These are phyloP conservation scores for Diaporthe humulicola DNA, from an alignment of 2,329 filamentous ascomycete species.

Conservation along the genomic window DNA sequence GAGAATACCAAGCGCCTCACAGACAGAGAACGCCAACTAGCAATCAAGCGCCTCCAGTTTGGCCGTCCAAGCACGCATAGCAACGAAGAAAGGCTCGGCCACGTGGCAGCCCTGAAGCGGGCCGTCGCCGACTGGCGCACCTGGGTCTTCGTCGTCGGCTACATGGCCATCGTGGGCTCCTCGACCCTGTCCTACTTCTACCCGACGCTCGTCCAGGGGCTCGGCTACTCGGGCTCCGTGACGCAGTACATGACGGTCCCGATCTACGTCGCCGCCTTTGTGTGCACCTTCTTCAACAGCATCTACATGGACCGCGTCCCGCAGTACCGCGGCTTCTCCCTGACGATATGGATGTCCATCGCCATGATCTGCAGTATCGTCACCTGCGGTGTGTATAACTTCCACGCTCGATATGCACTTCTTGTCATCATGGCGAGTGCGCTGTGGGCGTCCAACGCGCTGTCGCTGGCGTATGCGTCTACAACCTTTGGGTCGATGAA, in stretches of 20 bases:
- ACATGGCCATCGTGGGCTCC: conserved; percentile 58
- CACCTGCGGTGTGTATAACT: conserved; percentile 61
- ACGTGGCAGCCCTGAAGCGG: conserved; percentile 44
- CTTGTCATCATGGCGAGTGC: conserved; percentile 69
- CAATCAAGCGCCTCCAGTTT: conserved; percentile 69
- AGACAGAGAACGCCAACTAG: conserved; percentile 70
- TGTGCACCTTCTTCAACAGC: conserved; percentile 60
- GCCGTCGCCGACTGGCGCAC: conserved; percentile 55
- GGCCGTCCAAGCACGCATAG: conserved; percentile 53
- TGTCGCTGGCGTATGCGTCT: conserved; percentile 64
- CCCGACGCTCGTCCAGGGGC: conserved; percentile 63
- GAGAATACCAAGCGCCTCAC: conserved; percentile 71
- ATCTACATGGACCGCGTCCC: conserved; percentile 62
- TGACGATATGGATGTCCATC: conserved; percentile 61
- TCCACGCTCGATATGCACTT: conserved; percentile 65
- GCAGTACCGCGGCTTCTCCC: conserved; percentile 60
- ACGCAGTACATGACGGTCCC: conserved; percentile 67
- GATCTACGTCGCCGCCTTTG: conserved; percentile 66
- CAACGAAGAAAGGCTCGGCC: conserved; percentile 66
- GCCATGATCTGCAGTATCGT: conserved; percentile 55
- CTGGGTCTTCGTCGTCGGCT: conserved; percentile 56
- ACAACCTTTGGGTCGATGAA: conserved; percentile 64
- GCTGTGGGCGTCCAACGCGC: conserved; percentile 66
- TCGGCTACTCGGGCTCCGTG: conserved; percentile 60
- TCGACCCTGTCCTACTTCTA: conserved; percentile 67